Conservation (phyloP, 441 rosid species). For the Populus hybrid region DNA sequence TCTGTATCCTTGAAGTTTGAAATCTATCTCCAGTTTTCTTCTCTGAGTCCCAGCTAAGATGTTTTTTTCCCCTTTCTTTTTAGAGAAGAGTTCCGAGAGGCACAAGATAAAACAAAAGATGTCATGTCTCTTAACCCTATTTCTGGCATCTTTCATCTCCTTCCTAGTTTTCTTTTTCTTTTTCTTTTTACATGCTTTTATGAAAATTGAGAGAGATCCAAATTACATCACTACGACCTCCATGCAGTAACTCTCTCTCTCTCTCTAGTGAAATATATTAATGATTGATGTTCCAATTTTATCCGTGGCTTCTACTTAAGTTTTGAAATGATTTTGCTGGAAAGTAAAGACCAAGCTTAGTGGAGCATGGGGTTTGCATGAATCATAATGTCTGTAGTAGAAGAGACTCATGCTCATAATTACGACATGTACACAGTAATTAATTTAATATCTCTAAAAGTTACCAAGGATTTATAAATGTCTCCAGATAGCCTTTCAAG, state of each 20-base stretch:
- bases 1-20: constrained; percentile 26
- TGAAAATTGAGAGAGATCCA: background rate
- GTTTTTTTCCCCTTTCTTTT: background rate
- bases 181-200: background rate
- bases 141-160: constrained; percentile 14
- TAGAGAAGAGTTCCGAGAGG: constrained; percentile 4
- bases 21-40: background rate
- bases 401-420: constrained; percentile 30
- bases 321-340: constrained; percentile 26
- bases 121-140: constrained; percentile 15
- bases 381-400: constrained; percentile 43
- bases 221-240: background rate
- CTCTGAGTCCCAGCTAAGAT: background rate
- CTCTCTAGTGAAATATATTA: constrained; percentile 1
- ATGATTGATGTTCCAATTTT: constrained; percentile 29
- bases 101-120: constrained; percentile 25
- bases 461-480: constrained; percentile 8
- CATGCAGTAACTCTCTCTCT: background rate
- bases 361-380: constrained; percentile 38
- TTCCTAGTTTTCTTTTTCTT: background rate
- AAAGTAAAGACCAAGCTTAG: constrained; percentile 27
- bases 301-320: constrained; percentile 34
- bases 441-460: constrained; percentile 14
- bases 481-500: constrained; percentile 81
- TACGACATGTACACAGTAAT: background rate